Conservation (phyloP, 257 asterid species). For the Capsicum chinense region DNA sequence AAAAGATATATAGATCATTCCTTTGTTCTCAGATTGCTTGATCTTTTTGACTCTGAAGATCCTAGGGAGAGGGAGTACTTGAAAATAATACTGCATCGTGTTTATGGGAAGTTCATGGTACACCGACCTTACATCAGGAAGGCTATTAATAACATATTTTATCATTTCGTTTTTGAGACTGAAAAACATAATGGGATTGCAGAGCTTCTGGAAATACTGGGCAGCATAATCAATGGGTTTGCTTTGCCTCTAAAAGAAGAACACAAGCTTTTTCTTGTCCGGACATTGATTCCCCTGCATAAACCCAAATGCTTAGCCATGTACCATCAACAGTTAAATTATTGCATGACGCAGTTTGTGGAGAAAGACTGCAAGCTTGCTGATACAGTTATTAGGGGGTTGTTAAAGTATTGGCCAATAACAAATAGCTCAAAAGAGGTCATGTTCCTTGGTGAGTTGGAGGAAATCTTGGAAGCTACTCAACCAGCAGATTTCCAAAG, state of each 20-base stretch:
- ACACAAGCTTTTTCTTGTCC: conserved; percentile 73
- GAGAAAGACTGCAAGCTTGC: conserved; percentile 91
- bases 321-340: conserved; percentile 84
- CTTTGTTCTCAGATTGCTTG: conserved; percentile 73
- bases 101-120: conserved; percentile 90
- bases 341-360: conserved; percentile 72
- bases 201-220: conserved; percentile 78
- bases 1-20: conserved; percentile 71
- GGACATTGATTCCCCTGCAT: conserved; percentile 78
- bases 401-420: conserved; percentile 82
- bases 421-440: conserved; percentile 82
- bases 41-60: conserved; percentile 86
- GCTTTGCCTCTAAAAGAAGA: conserved; percentile 91
- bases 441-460: conserved; percentile 81
- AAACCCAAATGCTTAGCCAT: conserved; percentile 73
- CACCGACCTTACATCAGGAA: conserved; percentile 80
- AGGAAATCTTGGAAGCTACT: conserved; percentile 81
- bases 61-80: conserved; percentile 85
- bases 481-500: conserved; percentile 78
- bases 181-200: conserved; percentile 82
- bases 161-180: conserved; percentile 70
- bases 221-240: conserved; percentile 83
- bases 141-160: conserved; percentile 76
- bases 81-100: conserved; percentile 79
- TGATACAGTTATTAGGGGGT: conserved; percentile 72